A percentile compares a stretch with the other conserved stretches of the same genome.
Evolutionary conservation across 1,139 yeast genomes (phyloP).

Genomic region (Magnusiomyces paraingens): DNA sequence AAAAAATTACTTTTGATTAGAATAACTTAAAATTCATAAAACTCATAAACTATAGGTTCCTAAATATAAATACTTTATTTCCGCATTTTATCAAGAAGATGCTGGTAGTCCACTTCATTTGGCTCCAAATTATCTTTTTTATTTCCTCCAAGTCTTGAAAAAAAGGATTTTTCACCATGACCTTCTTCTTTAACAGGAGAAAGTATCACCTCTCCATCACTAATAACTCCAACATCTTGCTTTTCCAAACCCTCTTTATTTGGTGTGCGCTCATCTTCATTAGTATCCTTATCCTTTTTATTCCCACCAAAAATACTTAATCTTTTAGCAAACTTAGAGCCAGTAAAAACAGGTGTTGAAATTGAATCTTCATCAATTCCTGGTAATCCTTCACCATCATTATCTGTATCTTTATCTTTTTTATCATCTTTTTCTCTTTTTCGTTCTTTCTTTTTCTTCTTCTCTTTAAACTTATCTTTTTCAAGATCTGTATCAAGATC

Average conservation of each 20-base stretch:
- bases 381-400: neutral
- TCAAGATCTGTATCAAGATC: constrained; percentile 6
- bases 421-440: neutral
- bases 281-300: constrained; percentile 20
- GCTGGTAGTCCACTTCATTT: neutral
- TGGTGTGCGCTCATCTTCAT: neutral
- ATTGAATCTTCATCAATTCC: neutral
- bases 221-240: constrained; percentile 17
- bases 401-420: neutral
- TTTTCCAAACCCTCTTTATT: constrained; percentile 4
- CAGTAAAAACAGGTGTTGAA: constrained; percentile 5
- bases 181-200: too few species aligned
- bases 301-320: constrained; percentile 27
- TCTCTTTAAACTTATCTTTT: neutral
- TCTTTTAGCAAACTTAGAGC: constrained; percentile 27
- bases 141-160: constrained; percentile 15
- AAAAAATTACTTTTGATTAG: constrained; percentile 63
- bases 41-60: neutral
- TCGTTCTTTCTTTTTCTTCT: neutral
- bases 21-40: neutral
- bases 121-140: neutral
- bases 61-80: neutral
- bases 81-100: constrained; percentile 5
- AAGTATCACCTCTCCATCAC: constrained; percentile 14
- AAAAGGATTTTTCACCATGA: neutral